Evolutionary conservation across 768 basidiomycete species (phyloP), one percentile per base, ranked within the genome.

Genomic region (Tephrocybe sp.): DNA sequence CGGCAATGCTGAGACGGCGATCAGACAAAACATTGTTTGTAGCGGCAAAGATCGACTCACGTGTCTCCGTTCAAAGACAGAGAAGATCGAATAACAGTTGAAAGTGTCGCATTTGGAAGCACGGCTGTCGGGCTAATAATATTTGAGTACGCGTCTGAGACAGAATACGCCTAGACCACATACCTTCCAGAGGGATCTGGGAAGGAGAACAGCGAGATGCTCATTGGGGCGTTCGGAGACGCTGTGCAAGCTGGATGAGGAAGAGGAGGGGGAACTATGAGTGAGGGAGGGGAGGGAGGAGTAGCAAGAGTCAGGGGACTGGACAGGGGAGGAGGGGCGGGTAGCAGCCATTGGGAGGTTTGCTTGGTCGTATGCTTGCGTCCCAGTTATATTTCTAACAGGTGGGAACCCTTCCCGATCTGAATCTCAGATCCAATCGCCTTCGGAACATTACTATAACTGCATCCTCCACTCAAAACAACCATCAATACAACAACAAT

Each of bases 141-240:
- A 20, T 31, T 43, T 63, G 60, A 62, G 60, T 54, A 61, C 45
- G 43, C 32, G 38, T 5, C 41, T 45, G 53, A 34, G 46, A 48
- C 49, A 45, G 47, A 31, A 23, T 22, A 45, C 41, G 39, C 45
- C 32, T 26, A 54, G 22, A 30, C 26, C 3, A 60, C 70, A 33
- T 20, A 83, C 85, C 82, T 91, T 91, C 89, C 89, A 92, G 34
- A 89, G 77, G 46, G 71, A 68, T 61, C 72, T 82, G 20, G 82
- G 78, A 38, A 91, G 78, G 11, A 89, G 73, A 23, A 91, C 85
- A 17, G 89, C 89, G 22, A 92, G 78, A 59, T 91, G 87, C 66
- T 89, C 84, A 65, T 89, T 87, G 48, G 67, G 65, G 31, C 74
- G 74, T 48, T 64, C 63, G 39, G 53, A 50, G 26, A 60, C 56